These are phyloP conservation scores for Dalbergia cultrata DNA, from an alignment of 306 rosid genomes.

Conservation along the genomic window DNA sequence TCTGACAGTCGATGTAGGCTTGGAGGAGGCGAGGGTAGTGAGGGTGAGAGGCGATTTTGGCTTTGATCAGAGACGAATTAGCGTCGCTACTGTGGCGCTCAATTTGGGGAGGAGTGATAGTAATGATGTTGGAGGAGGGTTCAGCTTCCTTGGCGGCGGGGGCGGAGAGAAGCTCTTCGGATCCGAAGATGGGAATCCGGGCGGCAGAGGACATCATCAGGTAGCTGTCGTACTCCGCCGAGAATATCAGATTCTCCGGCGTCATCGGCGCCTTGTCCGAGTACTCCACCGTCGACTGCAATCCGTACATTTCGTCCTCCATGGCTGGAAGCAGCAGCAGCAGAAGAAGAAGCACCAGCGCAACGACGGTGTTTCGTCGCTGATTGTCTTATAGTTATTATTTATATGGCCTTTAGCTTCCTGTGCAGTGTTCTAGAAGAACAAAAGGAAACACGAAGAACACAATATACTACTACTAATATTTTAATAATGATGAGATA, in stretches of 20 bases:
- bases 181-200: conserved; percentile 73
- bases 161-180: conserved; percentile 69
- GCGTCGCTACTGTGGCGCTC: conserved; percentile 53
- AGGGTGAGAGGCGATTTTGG: conserved; percentile 84
- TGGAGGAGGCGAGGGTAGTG: conserved; percentile 79
- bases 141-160: conserved; percentile 51
- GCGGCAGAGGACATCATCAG: conserved; percentile 46
- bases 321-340: conserved; percentile 26
- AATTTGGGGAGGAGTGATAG: conserved; percentile 44
- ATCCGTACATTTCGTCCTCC: conserved; percentile 87
- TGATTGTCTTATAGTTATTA: background rate
- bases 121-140: conserved; percentile 34
- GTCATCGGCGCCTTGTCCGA: conserved; percentile 71
- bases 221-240: conserved; percentile 66
- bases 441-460: conserved; percentile 21
- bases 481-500: background rate
- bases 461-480: background rate
- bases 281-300: conserved; percentile 58
- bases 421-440: conserved; percentile 36
- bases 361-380: background rate
- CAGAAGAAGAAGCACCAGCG: background rate
- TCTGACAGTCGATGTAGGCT: conserved; percentile 88
- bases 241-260: conserved; percentile 75
- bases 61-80: conserved; percentile 61
- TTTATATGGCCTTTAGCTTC: background rate